Evolutionary conservation across 2,329 filamentous ascomycete genomes (phyloP).

Genomic region (Xylariomycetidae sp.): DNA sequence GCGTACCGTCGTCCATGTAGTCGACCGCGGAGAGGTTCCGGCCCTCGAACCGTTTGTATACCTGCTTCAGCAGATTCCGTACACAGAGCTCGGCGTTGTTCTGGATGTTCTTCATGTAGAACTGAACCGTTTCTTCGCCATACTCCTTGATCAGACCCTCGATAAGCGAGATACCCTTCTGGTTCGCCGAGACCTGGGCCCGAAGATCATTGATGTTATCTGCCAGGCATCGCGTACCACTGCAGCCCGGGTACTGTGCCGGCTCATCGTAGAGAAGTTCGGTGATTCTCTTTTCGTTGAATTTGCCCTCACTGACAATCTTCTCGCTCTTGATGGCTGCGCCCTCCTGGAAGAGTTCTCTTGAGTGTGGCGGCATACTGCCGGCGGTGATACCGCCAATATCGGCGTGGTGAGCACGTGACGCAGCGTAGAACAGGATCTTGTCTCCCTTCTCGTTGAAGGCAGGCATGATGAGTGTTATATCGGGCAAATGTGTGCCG

Average conservation of each 20-base stretch:
- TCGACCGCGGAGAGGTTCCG: constrained; percentile 63
- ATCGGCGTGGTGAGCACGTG: constrained; percentile 75
- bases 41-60: constrained; percentile 60
- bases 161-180: constrained; percentile 72
- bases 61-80: constrained; percentile 59
- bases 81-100: constrained; percentile 68
- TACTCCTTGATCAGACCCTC: constrained; percentile 66
- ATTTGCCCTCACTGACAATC: constrained; percentile 66
- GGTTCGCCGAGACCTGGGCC: constrained; percentile 72
- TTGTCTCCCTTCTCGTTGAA: constrained; percentile 60
- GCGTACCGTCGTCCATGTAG: constrained; percentile 74
- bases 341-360: constrained; percentile 51
- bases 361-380: constrained; percentile 66
- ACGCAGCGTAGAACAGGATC: constrained; percentile 78
- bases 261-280: constrained; percentile 65
- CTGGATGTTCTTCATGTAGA: constrained; percentile 74
- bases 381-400: constrained; percentile 72
- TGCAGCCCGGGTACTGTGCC: constrained; percentile 64
- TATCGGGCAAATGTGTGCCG: constrained; percentile 77
- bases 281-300: constrained; percentile 66
- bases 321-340: constrained; percentile 56
- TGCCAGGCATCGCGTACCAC: constrained; percentile 64
- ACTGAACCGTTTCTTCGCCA: constrained; percentile 64
- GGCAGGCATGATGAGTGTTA: constrained; percentile 74
- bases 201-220: constrained; percentile 78